Evolutionary conservation across 2,329 filamentous ascomycete species (phyloP), one percentile per base, ranked within the genome.

Genomic region (Claviceps sp.): DNA sequence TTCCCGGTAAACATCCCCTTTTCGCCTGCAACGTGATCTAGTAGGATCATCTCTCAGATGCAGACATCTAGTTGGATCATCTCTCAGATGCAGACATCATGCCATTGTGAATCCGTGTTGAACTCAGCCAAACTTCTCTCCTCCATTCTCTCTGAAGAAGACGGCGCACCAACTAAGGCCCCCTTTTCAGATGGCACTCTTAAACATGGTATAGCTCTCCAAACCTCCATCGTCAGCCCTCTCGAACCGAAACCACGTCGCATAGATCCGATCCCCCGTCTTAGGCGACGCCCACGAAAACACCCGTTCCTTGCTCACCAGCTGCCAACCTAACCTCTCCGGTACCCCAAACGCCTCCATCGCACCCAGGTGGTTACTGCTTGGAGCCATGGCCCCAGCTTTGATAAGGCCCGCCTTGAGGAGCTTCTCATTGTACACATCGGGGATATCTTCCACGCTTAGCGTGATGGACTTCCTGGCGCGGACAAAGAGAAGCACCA

Each of bases 401-500:
- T 14, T 9, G 2, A 24, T 2, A 26, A 3, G 1, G 6, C 47
- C 47, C 4, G 1, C 13, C 34, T 34, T 13, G 14, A 14, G 16
- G 2, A 49, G 14, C 1, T 16, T 34, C 6, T 16, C 20, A 14
- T 49, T 49, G 37, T 41, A 49, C 9, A 2, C 16, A 6, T 44
- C 40, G 7, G 40, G n/a, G 16, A 43, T 44, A 13, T 44, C 48
- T 8, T 50, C 48, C 11, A 50, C 24, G 16, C 18, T 44, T 9
- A 50, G n/a, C 34, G 48, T 50, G 48, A 50, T 50, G 41, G 48
- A 50, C 5, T 34, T 50, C 16, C 44, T 22, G 11, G 40, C 48
- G 26, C 9, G 11, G 14, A 43, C 8, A 30, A 50, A 50, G 40
- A 30, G 30, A 6, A 43, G 40, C 14, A 4, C 38, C 8, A 44